Evolutionary conservation across 2,329 filamentous ascomycete genomes (phyloP), one percentile per base, ranked within the genome.

Genomic region (Colletotrichum eremochloae): DNA sequence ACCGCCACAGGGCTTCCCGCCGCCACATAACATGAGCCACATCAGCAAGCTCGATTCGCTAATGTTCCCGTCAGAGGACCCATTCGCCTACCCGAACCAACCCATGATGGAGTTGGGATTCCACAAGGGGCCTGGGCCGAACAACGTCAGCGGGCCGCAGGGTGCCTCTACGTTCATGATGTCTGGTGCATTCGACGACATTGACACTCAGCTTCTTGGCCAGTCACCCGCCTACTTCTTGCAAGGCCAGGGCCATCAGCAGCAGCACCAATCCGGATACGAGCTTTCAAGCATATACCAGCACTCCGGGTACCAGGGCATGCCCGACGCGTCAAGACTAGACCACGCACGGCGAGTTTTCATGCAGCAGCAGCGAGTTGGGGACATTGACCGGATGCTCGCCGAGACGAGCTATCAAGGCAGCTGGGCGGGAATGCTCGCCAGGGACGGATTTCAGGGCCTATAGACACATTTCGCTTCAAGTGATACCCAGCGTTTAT

Each of bases 51-150:
- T 95, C 8, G 92, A 92, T 71, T 90, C 91, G 4, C 90, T 95
- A 83, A 95, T 96, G 92, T 96, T 96, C 77, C 91, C 93, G 1
- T 92, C 92, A 0, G 88, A 89, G 44, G 93, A 96, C 76, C 93
- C 93, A 0, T 92, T 96, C 74, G 92, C 91, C 0, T 96, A 96
- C 77, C 93, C 93, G 0, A 94, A 92, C 77, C 92, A 94, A 75
- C 91, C 92, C 0, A 89, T 92, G 84, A 91, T 92, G 83, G 86
- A 89, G 75, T 84, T 89, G 52, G 85, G 85, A 12, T 84, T 80
- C 75, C 81, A 81, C 36, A 76, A 79, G n/a, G 78, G 79, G 67
- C 74, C 80, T 75, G 75, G 81, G 73, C 69, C 73, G 42, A 75
- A 79, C 73, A 77, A 77, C 63, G 79, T 82, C 77, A 76, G 78